These are phyloP conservation scores for Phytophthora constricta DNA, from an alignment of 352 stramenopile genomes.

Conservation along the genomic window DNA sequence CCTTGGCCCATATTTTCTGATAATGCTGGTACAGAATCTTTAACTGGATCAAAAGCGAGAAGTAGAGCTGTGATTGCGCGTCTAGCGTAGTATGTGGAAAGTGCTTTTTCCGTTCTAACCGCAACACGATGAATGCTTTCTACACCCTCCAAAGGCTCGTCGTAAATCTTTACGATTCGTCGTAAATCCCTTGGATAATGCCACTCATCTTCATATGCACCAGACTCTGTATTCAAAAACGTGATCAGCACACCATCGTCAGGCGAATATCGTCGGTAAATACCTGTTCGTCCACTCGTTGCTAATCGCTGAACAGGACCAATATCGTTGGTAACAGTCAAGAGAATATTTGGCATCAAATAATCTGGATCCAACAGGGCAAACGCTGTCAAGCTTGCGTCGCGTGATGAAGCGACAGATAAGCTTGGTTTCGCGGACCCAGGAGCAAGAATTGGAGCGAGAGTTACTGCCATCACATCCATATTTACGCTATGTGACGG, in stretches of 20 bases:
- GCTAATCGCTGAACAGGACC: conserved; percentile 74
- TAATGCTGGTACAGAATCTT: background rate
- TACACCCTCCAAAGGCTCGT: conserved; percentile 70
- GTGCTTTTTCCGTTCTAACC: conserved; percentile 77
- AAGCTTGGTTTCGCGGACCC: conserved; percentile 37
- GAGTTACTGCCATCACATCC: conserved; percentile 79
- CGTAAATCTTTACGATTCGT: conserved; percentile 83
- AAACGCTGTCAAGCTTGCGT: conserved; percentile 48
- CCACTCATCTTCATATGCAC: conserved; percentile 88
- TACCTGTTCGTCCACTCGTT: conserved; percentile 69
- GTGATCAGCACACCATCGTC: conserved; percentile 79
- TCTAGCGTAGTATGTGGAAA: conserved; percentile 85
- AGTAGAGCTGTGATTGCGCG: conserved; percentile 52
- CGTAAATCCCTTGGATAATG: conserved; percentile 74
- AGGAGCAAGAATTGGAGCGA: conserved; percentile 79
- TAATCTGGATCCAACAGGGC: conserved; percentile 78
- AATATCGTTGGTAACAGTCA: conserved; percentile 77
- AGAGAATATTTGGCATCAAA: conserved; percentile 72
- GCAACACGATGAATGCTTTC: conserved; percentile 81
- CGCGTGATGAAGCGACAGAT: conserved; percentile 7
- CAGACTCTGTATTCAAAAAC: conserved; percentile 88
- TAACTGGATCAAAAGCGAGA: conserved; percentile 26
- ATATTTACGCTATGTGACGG: conserved; percentile 41
- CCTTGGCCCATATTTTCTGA: background rate
- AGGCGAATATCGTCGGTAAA: conserved; percentile 61